Percentiles rank a stretch among this genome's conserved stretches.
Evolutionary conservation across 345 rosid genomes (phyloP).

Genomic region (Gossypium bickii): DNA sequence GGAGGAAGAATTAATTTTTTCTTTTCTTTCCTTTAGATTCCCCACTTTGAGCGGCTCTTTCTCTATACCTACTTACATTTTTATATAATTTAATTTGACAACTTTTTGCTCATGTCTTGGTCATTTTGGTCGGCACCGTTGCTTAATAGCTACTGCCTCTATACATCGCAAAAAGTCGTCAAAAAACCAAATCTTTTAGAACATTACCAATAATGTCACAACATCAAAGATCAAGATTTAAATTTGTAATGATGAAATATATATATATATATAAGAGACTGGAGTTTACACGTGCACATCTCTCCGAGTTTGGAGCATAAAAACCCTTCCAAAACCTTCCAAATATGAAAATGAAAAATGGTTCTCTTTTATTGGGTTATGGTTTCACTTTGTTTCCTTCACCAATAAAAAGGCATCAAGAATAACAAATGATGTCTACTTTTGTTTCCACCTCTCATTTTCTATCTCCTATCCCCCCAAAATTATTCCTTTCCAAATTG

Average conservation of each 20-base stretch:
- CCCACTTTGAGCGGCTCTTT: slow-evolving; percentile 4
- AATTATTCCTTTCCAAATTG: neutral
- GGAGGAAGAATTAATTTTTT: neutral
- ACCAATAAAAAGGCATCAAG: slow-evolving; percentile 11
- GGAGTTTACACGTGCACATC: slow-evolving; percentile 10
- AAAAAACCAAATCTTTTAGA: too few relatives aligned
- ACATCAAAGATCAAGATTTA: too few relatives aligned
- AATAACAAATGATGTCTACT: neutral
- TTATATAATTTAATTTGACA: neutral
- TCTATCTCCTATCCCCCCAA: neutral
- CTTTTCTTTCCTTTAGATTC: neutral
- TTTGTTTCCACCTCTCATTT: slow-evolving; percentile 12
- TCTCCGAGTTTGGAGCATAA: slow-evolving; percentile 15
- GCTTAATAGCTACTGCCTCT: neutral
- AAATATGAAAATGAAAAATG: neutral
- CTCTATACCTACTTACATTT: neutral
- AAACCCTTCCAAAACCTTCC: neutral
- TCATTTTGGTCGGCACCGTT: neutral
- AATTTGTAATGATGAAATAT: too few relatives aligned
- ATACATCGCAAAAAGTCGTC: too few relatives aligned
- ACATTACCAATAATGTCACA: too few relatives aligned
- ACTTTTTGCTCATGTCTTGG: neutral
- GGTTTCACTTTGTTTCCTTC: neutral
- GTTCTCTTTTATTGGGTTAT: neutral
- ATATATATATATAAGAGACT: neutral